Percentiles rank a stretch among this genome's conserved stretches.
Conservation (phyloP, 106 monocot genomes). For the Allium cepa region DNA sequence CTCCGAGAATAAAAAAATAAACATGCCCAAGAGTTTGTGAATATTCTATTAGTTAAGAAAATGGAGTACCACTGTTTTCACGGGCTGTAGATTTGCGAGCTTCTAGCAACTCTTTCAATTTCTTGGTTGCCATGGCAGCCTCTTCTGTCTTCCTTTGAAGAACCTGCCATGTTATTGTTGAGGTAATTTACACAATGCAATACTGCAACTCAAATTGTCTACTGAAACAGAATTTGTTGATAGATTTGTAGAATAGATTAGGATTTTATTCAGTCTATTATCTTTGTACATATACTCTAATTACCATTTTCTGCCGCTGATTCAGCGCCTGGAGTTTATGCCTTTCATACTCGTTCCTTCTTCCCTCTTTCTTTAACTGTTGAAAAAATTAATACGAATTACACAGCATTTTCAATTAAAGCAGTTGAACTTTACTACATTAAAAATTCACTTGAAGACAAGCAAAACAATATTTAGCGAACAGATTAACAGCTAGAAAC, state of each 20-base stretch:
- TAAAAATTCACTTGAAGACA: too few relatives aligned
- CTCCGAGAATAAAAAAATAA: too few relatives aligned
- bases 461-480: too few relatives aligned
- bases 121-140: constrained; percentile 95
- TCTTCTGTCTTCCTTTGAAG: constrained; percentile 97
- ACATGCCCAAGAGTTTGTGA: too few relatives aligned
- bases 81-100: constrained; percentile 67
- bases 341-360: constrained; percentile 92
- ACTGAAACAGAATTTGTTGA: too few relatives aligned
- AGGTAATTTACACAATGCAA: background rate
- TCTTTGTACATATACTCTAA: background rate
- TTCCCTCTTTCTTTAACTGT: constrained; percentile 88
- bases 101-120: constrained; percentile 87
- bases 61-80: constrained; percentile 46
- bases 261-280: background rate
- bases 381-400: constrained; percentile 9
- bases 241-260: too few relatives aligned
- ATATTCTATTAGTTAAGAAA: too few relatives aligned
- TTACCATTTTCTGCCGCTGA: constrained; percentile 91
- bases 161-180: constrained; percentile 43
- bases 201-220: background rate
- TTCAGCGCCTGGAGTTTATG: constrained; percentile 95
- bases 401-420: background rate
- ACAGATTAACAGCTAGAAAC: too few relatives aligned
- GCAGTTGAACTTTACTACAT: too few relatives aligned